Conservation (phyloP, 306 rosid genomes). For the Cyclanthera cordifolia region DNA sequence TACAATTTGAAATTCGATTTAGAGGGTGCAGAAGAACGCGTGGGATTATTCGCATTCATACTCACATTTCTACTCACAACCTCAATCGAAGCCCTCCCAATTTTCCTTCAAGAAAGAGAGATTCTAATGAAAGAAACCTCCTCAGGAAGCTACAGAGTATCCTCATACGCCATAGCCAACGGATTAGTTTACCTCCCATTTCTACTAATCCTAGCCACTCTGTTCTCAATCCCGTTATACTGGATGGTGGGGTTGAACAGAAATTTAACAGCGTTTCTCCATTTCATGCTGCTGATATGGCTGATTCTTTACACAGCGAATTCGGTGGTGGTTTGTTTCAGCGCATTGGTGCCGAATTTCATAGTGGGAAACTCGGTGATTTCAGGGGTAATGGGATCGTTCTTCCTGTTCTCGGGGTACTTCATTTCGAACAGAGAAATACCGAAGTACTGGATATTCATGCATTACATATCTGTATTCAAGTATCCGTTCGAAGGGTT, state of each 20-base stretch:
- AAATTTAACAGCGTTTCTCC: constrained; percentile 50
- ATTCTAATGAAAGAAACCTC: constrained; percentile 89
- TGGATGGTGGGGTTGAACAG: constrained; percentile 80
- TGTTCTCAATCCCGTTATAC: constrained; percentile 62
- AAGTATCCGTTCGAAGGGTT: constrained; percentile 97
- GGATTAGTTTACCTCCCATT: constrained; percentile 83
- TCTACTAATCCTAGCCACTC: constrained; percentile 67
- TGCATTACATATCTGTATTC: constrained; percentile 78
- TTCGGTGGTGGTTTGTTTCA: constrained; percentile 88
- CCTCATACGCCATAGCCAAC: constrained; percentile 83
- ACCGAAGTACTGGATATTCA: constrained; percentile 76
- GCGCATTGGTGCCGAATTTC: constrained; percentile 86
- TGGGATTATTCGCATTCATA: constrained; percentile 86
- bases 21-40: constrained; percentile 57
- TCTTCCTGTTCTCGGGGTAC: constrained; percentile 88
- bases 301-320: constrained; percentile 76
- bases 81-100: constrained; percentile 82
- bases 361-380: constrained; percentile 85
- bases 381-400: constrained; percentile 81
- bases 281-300: constrained; percentile 73
- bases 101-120: constrained; percentile 86
- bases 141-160: constrained; percentile 75
- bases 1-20: constrained; percentile 59
- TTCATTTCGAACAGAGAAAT: constrained; percentile 69
- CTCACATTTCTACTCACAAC: constrained; percentile 63